Evolutionary conservation across 169 alveolate genomes (phyloP).

Genomic region (Plasmodium vivax): DNA sequence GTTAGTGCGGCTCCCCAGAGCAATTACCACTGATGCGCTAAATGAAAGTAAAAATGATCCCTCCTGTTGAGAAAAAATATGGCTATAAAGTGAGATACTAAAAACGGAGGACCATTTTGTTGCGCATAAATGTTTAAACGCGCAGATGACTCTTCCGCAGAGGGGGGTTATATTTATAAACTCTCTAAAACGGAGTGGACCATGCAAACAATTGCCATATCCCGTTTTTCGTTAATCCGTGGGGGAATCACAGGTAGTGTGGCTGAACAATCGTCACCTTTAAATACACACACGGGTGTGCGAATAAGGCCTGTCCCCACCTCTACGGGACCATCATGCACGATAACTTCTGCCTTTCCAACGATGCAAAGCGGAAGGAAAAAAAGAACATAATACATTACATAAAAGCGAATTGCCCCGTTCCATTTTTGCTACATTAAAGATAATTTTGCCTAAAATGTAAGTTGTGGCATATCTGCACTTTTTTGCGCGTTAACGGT

Average conservation of each 20-base stretch:
- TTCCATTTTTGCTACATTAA: not conserved
- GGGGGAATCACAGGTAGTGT: not conserved
- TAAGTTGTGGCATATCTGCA: not conserved
- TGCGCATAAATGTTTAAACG: not conserved
- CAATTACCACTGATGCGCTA: not conserved
- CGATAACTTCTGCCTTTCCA: not conserved
- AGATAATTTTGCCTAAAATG: not conserved
- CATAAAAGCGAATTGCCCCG: not conserved
- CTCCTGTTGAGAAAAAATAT: not conserved
- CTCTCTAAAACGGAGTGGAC: not conserved
- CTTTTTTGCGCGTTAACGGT: not conserved
- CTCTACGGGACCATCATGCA: not conserved
- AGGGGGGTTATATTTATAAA: not conserved
- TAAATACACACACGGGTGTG: constrained; percentile 4
- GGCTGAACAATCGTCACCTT: not conserved
- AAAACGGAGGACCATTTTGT: not conserved
- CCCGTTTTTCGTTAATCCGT: not conserved
- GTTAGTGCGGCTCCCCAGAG: not conserved
- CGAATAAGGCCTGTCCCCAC: not conserved
- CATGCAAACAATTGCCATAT: not conserved
- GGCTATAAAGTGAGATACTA: not conserved
- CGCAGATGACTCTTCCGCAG: not conserved
- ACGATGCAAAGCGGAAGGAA: not conserved
- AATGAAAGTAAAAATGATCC: not conserved
- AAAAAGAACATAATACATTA: not conserved